Conservation (phyloP, 257 asterid genomes). For the Solanum raphanifolium region DNA sequence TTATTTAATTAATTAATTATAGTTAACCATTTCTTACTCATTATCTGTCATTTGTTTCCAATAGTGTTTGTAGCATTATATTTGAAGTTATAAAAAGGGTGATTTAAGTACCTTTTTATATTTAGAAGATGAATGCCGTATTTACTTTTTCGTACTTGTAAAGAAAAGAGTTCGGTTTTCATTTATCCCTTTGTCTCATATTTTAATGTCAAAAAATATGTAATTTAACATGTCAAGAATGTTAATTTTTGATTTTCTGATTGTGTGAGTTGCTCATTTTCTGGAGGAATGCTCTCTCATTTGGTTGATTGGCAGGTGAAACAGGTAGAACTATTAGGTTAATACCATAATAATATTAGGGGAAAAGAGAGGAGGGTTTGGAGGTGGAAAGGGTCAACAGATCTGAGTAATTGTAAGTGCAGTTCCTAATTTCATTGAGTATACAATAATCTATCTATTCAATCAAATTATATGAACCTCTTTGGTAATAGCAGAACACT, state of each 20-base stretch:
- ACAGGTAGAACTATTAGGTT: neutral
- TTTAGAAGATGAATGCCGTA: neutral
- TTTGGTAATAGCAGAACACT: neutral
- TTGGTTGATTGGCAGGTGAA: neutral
- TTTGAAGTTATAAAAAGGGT: neutral
- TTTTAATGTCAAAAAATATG: neutral
- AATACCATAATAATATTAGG: neutral
- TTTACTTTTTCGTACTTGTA: neutral
- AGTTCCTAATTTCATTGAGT: neutral
- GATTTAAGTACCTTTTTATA: neutral
- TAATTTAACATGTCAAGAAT: neutral
- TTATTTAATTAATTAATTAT: neutral
- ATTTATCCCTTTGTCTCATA: neutral
- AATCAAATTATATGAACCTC: neutral
- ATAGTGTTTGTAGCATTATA: neutral
- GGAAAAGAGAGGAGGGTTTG: neutral
- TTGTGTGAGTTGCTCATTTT: neutral
- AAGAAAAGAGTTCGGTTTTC: neutral
- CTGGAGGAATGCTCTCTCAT: neutral
- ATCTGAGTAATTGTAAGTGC: neutral
- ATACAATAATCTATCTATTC: neutral
- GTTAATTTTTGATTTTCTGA: neutral
- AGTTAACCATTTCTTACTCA: neutral
- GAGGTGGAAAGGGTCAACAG: neutral
- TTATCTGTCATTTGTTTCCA: neutral